Base-by-base conservation (phyloP, 1,284 basidiomycete species). In the Violaceomyces palustris region DNA sequence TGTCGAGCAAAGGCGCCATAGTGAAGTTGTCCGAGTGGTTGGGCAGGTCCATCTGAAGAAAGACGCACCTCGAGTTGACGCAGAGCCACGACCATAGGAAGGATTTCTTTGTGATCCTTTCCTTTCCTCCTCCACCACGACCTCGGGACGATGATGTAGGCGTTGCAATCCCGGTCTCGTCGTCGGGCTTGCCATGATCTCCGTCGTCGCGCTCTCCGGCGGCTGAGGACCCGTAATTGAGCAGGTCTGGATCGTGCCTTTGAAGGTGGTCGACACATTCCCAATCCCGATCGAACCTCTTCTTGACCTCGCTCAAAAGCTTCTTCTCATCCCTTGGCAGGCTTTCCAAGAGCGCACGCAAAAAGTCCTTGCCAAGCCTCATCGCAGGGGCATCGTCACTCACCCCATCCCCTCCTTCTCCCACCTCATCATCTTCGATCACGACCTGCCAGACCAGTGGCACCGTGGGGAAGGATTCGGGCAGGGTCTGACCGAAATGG, bases 21-120 rank as follows among this genome's bases (percentile, higher is more conserved):
- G 69, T 69, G 33, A 72, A 61, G 32, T 72, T 72, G 53, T 72
- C 65, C 10, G 42, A 42, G 21, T 67, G 67, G 12, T 54, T 38
- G 9, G 43, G 51, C 7, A 67, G 50, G 2, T 45, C 38, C 6
- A 70, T 55, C 6, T 61, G 63, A 11, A 60, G 22, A 28, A 56
- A 68, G 28, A 72, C 47, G 36, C 66, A 72, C n/a, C 69, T 62
- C 10, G 68, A 58, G 30, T 65, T 69, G 42, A 64, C 55, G 46
- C 67, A 66, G 8, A 61, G 45, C 66, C 66, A 70, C 4, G 57
- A 61, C 61, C 66, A 68, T 3, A 54, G 39, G 19, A 57, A 63
- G 4, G 26, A 39, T 17, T 36, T 31, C 4, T 23, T n/a, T 7
- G 10, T 19, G 26, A 9, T 25, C 19, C 25, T 11, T 40, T 27